These are phyloP conservation scores for Drosera capensis DNA, from an alignment of 148 eudicot species.

Conservation along the genomic window DNA sequence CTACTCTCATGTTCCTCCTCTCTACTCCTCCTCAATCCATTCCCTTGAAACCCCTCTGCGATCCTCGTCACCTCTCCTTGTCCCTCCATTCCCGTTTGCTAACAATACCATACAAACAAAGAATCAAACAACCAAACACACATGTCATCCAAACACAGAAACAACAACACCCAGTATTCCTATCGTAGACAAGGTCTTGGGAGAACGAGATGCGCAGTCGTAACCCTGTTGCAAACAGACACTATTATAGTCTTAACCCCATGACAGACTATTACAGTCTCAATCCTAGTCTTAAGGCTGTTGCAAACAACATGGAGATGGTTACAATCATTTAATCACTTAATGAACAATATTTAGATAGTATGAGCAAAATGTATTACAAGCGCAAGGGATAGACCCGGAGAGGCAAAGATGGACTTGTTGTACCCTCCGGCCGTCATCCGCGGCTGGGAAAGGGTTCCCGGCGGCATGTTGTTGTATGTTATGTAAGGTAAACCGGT, in stretches of 20 bases:
- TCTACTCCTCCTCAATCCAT: slow-evolving; percentile 4
- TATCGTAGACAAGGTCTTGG: no score
- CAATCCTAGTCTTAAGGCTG: no score
- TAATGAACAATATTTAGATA: neutral
- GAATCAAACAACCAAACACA: neutral
- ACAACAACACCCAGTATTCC: neutral
- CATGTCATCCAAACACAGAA: neutral
- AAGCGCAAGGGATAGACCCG: slow-evolving; percentile 89
- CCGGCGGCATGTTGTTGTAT: slow-evolving; percentile 33
- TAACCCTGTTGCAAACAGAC: no score
- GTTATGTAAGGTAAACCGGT: slow-evolving; percentile 28
- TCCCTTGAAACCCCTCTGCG: slow-evolving; percentile 2
- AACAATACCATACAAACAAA: neutral
- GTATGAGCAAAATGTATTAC: slow-evolving; percentile 14
- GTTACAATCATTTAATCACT: no score
- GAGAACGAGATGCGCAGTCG: no score
- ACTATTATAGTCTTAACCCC: no score
- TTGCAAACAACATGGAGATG: no score
- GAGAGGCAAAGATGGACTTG: slow-evolving; percentile 70
- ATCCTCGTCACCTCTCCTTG: slow-evolving; percentile 8
- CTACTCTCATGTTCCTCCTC: slow-evolving; percentile 8
- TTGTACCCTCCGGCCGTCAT: slow-evolving; percentile 31
- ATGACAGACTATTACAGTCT: no score
- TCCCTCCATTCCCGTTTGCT: slow-evolving; percentile 10
- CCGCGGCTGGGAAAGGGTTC: slow-evolving; percentile 33